These are phyloP conservation scores for Clohesyomyces aquaticus DNA, from an alignment of 495 filamentous ascomycete species.

Conservation along the genomic window DNA sequence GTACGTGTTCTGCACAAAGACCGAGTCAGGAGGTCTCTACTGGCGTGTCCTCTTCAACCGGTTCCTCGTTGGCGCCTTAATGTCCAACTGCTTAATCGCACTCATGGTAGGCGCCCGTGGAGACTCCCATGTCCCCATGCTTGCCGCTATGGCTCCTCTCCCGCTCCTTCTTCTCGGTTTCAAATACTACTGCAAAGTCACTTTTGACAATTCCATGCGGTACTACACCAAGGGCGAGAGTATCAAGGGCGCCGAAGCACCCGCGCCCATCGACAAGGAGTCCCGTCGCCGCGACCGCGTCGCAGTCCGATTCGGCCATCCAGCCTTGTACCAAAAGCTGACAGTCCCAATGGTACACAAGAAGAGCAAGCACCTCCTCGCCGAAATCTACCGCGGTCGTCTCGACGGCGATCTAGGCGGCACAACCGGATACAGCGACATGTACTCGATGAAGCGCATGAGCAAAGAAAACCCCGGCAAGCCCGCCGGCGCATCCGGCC, in stretches of 20 bases:
- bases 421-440: constrained; percentile 58
- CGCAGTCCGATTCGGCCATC: constrained; percentile 82
- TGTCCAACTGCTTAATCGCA: constrained; percentile 79
- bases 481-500: constrained; percentile 50
- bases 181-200: constrained; percentile 78
- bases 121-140: constrained; percentile 52
- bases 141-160: constrained; percentile 72
- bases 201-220: constrained; percentile 75
- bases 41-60: constrained; percentile 94
- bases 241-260: constrained; percentile 60
- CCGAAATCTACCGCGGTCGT: constrained; percentile 78
- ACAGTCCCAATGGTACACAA: constrained; percentile 96
- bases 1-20: constrained; percentile 93
- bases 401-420: constrained; percentile 60
- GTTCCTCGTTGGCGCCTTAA: constrained; percentile 77
- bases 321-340: constrained; percentile 83
- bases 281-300: constrained; percentile 67
- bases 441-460: constrained; percentile 80
- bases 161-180: constrained; percentile 81
- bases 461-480: constrained; percentile 74
- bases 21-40: constrained; percentile 90
- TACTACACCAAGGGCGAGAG: constrained; percentile 71
- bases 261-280: constrained; percentile 54
- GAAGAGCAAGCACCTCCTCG: constrained; percentile 79
- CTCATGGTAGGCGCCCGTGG: constrained; percentile 56